Evolutionary conservation across 1,139 yeast species (phyloP).

Genomic region (Taphrina communis): DNA sequence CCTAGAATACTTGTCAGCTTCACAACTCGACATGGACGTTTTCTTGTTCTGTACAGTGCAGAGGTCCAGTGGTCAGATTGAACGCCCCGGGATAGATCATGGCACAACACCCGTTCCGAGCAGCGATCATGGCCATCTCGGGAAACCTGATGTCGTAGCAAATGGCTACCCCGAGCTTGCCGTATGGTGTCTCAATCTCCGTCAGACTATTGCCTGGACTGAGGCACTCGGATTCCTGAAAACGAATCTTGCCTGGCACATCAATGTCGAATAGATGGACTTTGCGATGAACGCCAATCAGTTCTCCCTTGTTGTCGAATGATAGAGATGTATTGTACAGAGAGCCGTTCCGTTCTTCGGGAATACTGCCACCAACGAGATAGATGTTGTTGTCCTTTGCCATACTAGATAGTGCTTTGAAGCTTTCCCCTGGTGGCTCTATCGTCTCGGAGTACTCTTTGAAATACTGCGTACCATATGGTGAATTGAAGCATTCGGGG

Average conservation of each 20-base stretch:
- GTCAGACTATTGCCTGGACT: constrained; percentile 83
- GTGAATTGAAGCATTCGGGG: constrained; percentile 95
- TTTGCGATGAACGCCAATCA: constrained; percentile 85
- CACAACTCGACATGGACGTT: not conserved
- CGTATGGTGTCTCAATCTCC: constrained; percentile 70
- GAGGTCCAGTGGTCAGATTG: constrained; percentile 93
- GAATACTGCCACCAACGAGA: constrained; percentile 89
- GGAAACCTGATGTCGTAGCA: constrained; percentile 94
- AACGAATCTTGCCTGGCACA: constrained; percentile 85
- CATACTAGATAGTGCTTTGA: constrained; percentile 63
- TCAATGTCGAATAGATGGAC: constrained; percentile 90
- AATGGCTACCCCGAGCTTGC: constrained; percentile 84
- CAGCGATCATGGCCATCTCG: constrained; percentile 80
- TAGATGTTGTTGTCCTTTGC: constrained; percentile 65
- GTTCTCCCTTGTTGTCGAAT: constrained; percentile 69
- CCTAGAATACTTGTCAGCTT: constrained; percentile 50
- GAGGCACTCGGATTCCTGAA: constrained; percentile 77
- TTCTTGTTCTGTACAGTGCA: constrained; percentile 58
- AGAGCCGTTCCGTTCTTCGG: constrained; percentile 68
- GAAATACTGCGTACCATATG: constrained; percentile 86
- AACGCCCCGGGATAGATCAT: constrained; percentile 96
- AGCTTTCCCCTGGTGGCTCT: constrained; percentile 70
- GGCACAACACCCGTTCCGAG: constrained; percentile 78
- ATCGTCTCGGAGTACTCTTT: constrained; percentile 78
- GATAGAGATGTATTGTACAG: constrained; percentile 83